Percentiles rank a stretch among this genome's conserved stretches.
These are phyloP conservation scores for Phanerochaete carnosa DNA, from an alignment of 768 basidiomycete species.

Conservation along the genomic window DNA sequence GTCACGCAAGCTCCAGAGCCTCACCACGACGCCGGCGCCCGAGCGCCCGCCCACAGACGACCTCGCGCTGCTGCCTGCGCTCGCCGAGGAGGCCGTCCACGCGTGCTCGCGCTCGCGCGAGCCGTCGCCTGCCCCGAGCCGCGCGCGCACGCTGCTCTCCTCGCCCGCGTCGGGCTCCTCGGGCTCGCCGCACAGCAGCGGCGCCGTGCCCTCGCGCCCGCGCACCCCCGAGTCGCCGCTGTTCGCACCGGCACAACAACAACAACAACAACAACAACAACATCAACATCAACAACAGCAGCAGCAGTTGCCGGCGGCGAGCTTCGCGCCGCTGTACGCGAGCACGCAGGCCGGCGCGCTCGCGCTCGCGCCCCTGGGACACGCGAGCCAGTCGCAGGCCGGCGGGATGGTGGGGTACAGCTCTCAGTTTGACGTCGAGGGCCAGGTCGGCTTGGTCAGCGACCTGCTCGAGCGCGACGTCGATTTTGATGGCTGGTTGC, in stretches of 20 bases:
- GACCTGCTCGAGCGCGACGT: constrained; percentile 57
- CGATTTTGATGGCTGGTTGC: constrained; percentile 53
- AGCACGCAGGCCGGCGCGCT: constrained; percentile 27
- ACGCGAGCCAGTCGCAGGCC: constrained; percentile 24
- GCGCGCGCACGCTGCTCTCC: constrained; percentile 34
- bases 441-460: constrained; percentile 48
- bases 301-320: too few relatives aligned
- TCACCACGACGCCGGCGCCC: constrained; percentile 7
- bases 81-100: constrained; percentile 4
- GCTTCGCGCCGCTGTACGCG: constrained; percentile 36
- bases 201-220: constrained; percentile 23
- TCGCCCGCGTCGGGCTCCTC: constrained; percentile 33
- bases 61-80: constrained; percentile 3
- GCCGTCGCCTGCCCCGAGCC: constrained; percentile 16
- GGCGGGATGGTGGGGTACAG: constrained; percentile 45
- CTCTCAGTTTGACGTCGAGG: constrained; percentile 58
- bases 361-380: neutral
- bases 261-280: too few relatives aligned
- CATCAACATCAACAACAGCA: too few relatives aligned
- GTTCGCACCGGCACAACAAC: too few relatives aligned
- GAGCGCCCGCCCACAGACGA: neutral
- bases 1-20: constrained; percentile 21
- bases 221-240: constrained; percentile 33
- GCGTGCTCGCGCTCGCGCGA: neutral
- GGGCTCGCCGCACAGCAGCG: constrained; percentile 20